Base-by-base conservation (phyloP, 1,284 basidiomycete genomes). In the Porogramme epimiltina region DNA sequence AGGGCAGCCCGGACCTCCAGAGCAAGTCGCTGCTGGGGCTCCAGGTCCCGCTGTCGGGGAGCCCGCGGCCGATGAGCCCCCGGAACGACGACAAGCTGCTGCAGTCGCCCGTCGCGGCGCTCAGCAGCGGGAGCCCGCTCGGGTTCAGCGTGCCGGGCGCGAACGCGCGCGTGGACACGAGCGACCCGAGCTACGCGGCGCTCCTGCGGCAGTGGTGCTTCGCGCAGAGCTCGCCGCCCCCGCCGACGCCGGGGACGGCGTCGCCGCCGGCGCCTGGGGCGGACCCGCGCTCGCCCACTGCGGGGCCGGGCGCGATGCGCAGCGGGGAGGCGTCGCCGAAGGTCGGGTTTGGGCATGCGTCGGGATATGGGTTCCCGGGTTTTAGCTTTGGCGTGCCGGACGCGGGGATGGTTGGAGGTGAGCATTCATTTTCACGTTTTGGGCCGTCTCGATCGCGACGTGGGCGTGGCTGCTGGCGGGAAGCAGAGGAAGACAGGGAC, bases 151-250 rank as follows among this genome's bases (percentile, higher is more conserved):
- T 38, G 16, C 26, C 45, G 1, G 47, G 50, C 8, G 37, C 34
- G 40, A 54, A 51, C 48, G 52, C 51, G 51, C 55, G 55, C 37
- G 55, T 60, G 23, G 57, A 58, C 49, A 61, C 59, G 48, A 57
- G 49, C 42, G 70, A 74, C 47, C 65, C 73, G 33, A 70, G 81
- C 25, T 87, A 87, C 56, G 77, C 85, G 49, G 80, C 83, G 31
- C 78, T 88, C 54, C 77, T 88, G 47, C 64, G 73, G 50, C 79
- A 85, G 64, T 88, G 86, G 86, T 88, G 86, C 66, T 88, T 88
- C 64, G 83, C 83, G 20, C 76, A 79, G 57, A 64, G 62, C 44
- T 43, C 63, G 28, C 64, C 65, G 19, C 65, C 65, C 1, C 49
- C 60, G 13, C 56, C n/a, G 9, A 13, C 52, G n/a, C 34, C 40